Evolutionary conservation across 768 basidiomycete species (phyloP).

Genomic region (Tylopilus plumbeoviolaceoides): DNA sequence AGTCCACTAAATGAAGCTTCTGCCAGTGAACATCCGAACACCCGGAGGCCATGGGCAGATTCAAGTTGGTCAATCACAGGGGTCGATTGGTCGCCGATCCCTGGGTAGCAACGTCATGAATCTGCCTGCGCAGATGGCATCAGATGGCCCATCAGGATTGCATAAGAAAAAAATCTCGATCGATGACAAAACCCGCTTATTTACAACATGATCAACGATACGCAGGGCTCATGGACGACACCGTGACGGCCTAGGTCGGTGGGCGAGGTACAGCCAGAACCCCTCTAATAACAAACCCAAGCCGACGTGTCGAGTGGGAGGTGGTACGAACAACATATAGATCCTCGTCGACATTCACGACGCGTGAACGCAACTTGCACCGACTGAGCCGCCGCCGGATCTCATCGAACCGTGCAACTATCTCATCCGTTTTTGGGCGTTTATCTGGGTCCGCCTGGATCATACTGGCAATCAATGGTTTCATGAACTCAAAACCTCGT

Average conservation of each 20-base stretch:
- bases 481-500: constrained; percentile 22
- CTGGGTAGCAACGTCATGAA: no score
- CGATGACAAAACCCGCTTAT: no score
- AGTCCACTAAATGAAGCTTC: no score
- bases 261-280: constrained; percentile 14
- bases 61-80: no score
- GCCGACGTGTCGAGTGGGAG: constrained; percentile 25
- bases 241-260: background rate
- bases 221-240: no score
- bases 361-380: constrained; percentile 27
- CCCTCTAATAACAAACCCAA: constrained; percentile 9
- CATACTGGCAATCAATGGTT: constrained; percentile 26
- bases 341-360: constrained; percentile 7
- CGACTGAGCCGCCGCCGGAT: constrained; percentile 16
- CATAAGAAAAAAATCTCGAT: no score
- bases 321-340: constrained; percentile 8
- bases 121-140: no score
- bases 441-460: constrained; percentile 31
- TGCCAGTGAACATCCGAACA: no score
- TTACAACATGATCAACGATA: no score
- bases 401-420: constrained; percentile 27
- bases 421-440: constrained; percentile 36
- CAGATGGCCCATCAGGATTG: no score
- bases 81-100: no score
- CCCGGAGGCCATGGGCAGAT: no score